A percentile compares a stretch with the other conserved stretches of the same genome.
phyloP scores from a whole-genome alignment of 2,329 filamentous ascomycete genomes.

The Sarocladium kiliense region DNA sequence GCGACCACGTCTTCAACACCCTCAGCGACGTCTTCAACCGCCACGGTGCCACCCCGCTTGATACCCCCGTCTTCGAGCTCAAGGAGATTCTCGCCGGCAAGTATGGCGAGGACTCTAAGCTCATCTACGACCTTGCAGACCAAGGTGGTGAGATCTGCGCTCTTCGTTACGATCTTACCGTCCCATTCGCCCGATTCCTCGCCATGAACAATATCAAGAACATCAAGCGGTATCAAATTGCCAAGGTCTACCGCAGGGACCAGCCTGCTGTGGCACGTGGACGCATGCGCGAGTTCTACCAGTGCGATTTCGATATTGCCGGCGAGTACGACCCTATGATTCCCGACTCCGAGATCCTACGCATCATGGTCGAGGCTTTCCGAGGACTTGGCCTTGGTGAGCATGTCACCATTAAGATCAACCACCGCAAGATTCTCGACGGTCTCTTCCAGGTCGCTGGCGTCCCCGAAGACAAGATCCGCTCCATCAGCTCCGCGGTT shows the following conservation, averaged over 20 bases:
- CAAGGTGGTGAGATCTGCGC: slow-evolving; percentile 74
- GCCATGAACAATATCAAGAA: slow-evolving; percentile 83
- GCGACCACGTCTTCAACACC: slow-evolving; percentile 72
- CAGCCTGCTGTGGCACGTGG: slow-evolving; percentile 57
- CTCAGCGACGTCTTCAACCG: slow-evolving; percentile 79
- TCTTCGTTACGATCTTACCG: slow-evolving; percentile 80
- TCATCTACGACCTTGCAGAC: slow-evolving; percentile 84
- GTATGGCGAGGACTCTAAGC: slow-evolving; percentile 87
- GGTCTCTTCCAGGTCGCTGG: slow-evolving; percentile 89
- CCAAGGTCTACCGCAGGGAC: slow-evolving; percentile 63
- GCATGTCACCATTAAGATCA: slow-evolving; percentile 83
- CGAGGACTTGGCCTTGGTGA: slow-evolving; percentile 32
- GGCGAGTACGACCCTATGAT: slow-evolving; percentile 86
- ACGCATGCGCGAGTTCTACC: slow-evolving; percentile 93
- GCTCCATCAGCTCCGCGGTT: slow-evolving; percentile 85
- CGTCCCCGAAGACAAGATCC: slow-evolving; percentile 80
- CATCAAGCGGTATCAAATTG: slow-evolving; percentile 94
- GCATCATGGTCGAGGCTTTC: slow-evolving; percentile 82
- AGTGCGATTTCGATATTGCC: slow-evolving; percentile 95
- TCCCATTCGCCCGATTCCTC: slow-evolving; percentile 84
- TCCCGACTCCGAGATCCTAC: slow-evolving; percentile 83
- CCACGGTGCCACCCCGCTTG: slow-evolving; percentile 73
- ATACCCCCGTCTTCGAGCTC: slow-evolving; percentile 81
- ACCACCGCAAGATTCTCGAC: slow-evolving; percentile 91
- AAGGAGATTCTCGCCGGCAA: slow-evolving; percentile 83